Percentiles rank a stretch among this genome's conserved stretches.
These are phyloP conservation scores for Tolypocladium cylindrosporum DNA, from an alignment of 2,329 filamentous ascomycete species.

Conservation along the genomic window DNA sequence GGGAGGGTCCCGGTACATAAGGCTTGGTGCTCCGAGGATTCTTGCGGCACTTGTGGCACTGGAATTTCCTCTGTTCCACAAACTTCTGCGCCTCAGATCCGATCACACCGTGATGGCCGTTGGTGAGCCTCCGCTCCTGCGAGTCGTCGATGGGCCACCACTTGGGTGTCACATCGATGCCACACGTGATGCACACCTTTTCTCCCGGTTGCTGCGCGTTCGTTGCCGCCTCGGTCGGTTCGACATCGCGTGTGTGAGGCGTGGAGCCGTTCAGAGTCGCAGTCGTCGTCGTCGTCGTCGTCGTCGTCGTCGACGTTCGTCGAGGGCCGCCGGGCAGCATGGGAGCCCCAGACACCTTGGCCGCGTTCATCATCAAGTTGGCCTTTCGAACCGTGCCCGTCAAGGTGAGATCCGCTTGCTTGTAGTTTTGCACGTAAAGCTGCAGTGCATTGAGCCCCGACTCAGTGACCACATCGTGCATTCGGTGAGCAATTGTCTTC, in stretches of 20 bases:
- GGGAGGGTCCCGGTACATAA: constrained; percentile 11
- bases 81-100: constrained; percentile 50
- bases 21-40: constrained; percentile 33
- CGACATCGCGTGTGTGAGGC: constrained; percentile 13
- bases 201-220: constrained; percentile 29
- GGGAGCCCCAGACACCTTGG: constrained; percentile 37
- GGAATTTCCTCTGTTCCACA: constrained; percentile 50
- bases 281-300: constrained; percentile 13
- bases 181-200: constrained; percentile 54
- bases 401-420: constrained; percentile 83
- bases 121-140: constrained; percentile 41
- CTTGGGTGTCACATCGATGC: constrained; percentile 61
- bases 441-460: constrained; percentile 73
- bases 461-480: constrained; percentile 66
- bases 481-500: constrained; percentile 64
- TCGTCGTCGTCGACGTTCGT: constrained; percentile 41
- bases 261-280: constrained; percentile 10
- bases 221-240: constrained; percentile 13
- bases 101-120: constrained; percentile 38
- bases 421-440: constrained; percentile 79
- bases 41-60: constrained; percentile 68
- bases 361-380: constrained; percentile 59
- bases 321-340: constrained; percentile 28
- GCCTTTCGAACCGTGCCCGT: constrained; percentile 92
- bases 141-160: constrained; percentile 55